These are phyloP conservation scores for Botrytis fabae DNA, from an alignment of 2,329 filamentous ascomycete genomes.

Conservation along the genomic window DNA sequence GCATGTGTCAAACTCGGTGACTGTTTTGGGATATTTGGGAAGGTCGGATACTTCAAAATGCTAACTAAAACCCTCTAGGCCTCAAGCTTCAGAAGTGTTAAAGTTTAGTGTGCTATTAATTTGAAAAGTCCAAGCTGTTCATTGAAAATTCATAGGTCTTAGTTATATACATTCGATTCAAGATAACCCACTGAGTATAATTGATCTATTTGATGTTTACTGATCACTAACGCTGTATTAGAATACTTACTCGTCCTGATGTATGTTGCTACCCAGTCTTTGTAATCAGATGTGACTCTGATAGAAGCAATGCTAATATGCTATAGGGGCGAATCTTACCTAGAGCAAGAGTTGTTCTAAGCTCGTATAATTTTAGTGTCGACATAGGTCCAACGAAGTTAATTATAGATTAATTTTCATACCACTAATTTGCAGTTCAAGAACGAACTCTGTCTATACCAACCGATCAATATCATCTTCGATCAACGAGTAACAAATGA, in stretches of 20 bases:
- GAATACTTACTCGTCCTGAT: neutral
- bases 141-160: neutral
- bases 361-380: too few relatives aligned
- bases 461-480: neutral
- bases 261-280: neutral
- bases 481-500: neutral
- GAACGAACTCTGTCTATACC: neutral
- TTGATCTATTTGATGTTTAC: neutral
- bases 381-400: neutral
- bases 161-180: neutral
- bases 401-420: neutral
- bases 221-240: neutral
- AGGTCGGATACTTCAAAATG: neutral
- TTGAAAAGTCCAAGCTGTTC: neutral
- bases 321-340: neutral
- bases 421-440: neutral
- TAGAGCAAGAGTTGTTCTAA: neutral
- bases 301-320: neutral
- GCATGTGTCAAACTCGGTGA: neutral
- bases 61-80: rapidly evolving
- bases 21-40: too few relatives aligned
- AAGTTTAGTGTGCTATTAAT: neutral
- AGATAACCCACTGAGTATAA: neutral
- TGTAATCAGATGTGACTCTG: neutral
- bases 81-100: neutral